phyloP scores from a whole-genome alignment of 305 asterid species.

The Ilex paraguariensis region DNA sequence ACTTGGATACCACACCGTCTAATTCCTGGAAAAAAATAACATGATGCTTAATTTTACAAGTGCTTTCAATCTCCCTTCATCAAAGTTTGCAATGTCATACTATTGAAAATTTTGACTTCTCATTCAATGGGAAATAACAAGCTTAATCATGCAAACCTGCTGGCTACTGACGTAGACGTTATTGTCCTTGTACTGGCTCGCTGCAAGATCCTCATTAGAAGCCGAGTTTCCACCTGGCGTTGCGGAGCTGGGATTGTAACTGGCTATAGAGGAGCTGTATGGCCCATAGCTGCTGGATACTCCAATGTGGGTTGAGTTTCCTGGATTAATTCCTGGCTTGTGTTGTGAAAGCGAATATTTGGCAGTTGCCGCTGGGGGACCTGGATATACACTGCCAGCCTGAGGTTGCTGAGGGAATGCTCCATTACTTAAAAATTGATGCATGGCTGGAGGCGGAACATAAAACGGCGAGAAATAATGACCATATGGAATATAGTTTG shows the following conservation, averaged over 20 bases:
- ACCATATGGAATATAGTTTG: slow-evolving; percentile 71
- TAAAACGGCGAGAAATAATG: slow-evolving; percentile 77
- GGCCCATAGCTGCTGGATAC: slow-evolving; percentile 73
- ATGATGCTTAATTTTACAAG: too few species aligned
- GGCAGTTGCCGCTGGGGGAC: slow-evolving; percentile 63
- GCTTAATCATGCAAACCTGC: slow-evolving; percentile 45
- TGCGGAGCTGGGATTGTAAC: slow-evolving; percentile 59
- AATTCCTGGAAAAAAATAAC: too few species aligned
- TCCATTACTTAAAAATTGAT: slow-evolving; percentile 72
- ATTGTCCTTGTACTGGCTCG: slow-evolving; percentile 65
- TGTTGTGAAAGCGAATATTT: slow-evolving; percentile 77
- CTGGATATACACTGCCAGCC: slow-evolving; percentile 60
- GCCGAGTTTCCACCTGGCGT: slow-evolving; percentile 56
- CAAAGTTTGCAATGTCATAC: too few species aligned
- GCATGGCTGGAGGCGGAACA: slow-evolving; percentile 73
- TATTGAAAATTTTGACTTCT: too few species aligned
- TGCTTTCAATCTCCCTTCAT: too few species aligned
- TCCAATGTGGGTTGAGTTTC: slow-evolving; percentile 57
- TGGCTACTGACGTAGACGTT: slow-evolving; percentile 58
- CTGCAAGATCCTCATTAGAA: slow-evolving; percentile 63
- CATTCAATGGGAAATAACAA: slow-evolving; percentile 3
- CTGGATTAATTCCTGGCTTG: slow-evolving; percentile 72
- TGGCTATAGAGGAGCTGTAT: slow-evolving; percentile 60
- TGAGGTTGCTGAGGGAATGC: slow-evolving; percentile 89
- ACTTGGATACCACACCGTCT: too few species aligned